Evolutionary conservation across 345 rosid species (phyloP), one percentile per base, ranked within the genome.

Genomic region (Aethionema arabicum): DNA sequence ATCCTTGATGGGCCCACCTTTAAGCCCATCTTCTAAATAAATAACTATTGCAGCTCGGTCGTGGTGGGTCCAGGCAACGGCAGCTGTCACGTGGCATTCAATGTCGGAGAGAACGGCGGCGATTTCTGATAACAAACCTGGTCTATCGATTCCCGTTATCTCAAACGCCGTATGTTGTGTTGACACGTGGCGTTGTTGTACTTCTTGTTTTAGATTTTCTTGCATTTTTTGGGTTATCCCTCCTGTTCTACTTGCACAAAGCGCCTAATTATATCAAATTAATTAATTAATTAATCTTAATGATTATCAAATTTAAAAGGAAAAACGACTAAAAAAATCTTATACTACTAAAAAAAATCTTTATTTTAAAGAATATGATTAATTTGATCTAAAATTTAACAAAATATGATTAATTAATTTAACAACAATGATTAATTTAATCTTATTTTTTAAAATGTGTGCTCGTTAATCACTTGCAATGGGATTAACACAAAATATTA

Each of bases 41-140:
- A 85, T 70, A 48, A 92, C 80, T 65, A 82, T 80, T 1, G 97
- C 96, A 1, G 82, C 77, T 51, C 87, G 82, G 16, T 50, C 44
- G 29, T 85, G 82, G 82, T 92, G 96, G 41, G 97, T 85, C 99
- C 99, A 92, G 0, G 82, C 91, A 49, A 79, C 85, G 0, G 81
- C 85, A 0, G 82, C 85, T 0, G 88, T 72, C 63, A 92, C 78
- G 57, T 84, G 83, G 80, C 97, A 90, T 11, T 77, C 78, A 69
- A 89, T 63, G 67, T 83, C 78, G 6, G 68, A 66, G 4, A 92
- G 78, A 52, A 76, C 87, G 6, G 96, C 96, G 0, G 84, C 71
- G 55, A 92, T 85, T 67, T 90, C 95, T 0, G 99, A 90, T 48
- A 92, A 51, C 3, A 92, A 53, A n/a, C 97, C 99, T 0, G 97